Evolutionary conservation across 225 moss, liverwort and hornwort species (phyloP), one percentile per base, ranked within the genome.

Genomic region (Antitrichia curtipendula): DNA sequence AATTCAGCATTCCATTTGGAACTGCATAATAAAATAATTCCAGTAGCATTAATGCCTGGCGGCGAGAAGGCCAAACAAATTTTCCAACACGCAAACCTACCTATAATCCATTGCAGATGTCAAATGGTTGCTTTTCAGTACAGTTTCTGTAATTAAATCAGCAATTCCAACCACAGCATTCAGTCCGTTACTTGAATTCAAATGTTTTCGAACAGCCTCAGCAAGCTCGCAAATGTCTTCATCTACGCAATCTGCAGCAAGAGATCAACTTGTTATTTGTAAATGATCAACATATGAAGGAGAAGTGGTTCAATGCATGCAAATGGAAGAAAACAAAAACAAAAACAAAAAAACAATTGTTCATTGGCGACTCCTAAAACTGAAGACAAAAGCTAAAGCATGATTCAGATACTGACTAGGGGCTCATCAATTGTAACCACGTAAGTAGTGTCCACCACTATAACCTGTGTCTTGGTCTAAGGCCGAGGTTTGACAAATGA

Each of bases 241-340:
- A 68, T 98, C 96, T n/a, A 90, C 85, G 79, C 96, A 96, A 86
- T 94, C 93, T 92, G 90, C 88, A 91, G 41, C 52, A 89, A 89
- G 29, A 64, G 43, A 71, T 71, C 24, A 5, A 75, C 15, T 45
- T 73, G 71, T 86, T 85, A 62, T 56, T 24, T 36, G 49, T 16
- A 28, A 58, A 79, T 34, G 28, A 56, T 65, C 73, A 70, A 56
- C 36, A 38, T 73, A 13, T 75, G 5, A 63, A 82, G 36, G 21
- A 61, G 29, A 87, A 69, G 27, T 27, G 47, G 32, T 49, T 85
- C 73, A 68, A 21, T 54, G 79, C 38, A 82, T 29, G 47, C 68
- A 84, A 69, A 52, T 15, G 50, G 29, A 34, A 53, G n/a, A 45
- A 45, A 45, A 45, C 45, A 45, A 5, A 59, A 4, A 11, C 47